Conservation (phyloP, 2,329 filamentous ascomycete species). For the Xylariomycetidae sp. region DNA sequence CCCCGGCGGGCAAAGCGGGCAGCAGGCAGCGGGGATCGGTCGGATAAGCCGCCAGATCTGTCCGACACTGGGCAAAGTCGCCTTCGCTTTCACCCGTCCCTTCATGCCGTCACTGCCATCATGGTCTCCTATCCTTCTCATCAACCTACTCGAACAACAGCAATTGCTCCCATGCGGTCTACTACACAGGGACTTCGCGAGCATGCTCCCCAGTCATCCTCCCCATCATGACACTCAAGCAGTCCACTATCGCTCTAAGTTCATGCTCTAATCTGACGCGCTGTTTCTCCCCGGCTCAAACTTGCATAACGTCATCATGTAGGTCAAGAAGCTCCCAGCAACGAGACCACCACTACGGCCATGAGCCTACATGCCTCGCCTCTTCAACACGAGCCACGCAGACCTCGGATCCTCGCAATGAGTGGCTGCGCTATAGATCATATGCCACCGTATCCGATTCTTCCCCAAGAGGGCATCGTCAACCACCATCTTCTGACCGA, state of each 20-base stretch:
- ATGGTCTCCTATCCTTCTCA: no score
- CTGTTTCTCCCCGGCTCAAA: conserved; percentile 13
- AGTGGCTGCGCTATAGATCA: no score
- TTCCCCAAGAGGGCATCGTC: no score
- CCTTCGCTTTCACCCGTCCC: no score
- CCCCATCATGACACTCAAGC: conserved; percentile 25
- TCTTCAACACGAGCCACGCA: not conserved
- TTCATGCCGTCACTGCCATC: no score
- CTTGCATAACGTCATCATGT: conserved; percentile 22
- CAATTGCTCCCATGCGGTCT: no score
- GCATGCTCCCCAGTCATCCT: conserved; percentile 9
- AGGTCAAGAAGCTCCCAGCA: conserved; percentile 5
- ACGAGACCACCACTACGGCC: conserved; percentile 7
- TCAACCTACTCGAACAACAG: no score
- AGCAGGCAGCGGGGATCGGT: no score
- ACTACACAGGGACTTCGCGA: conserved; percentile 11
- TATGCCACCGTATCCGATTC: conserved; percentile 23
- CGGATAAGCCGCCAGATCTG: no score
- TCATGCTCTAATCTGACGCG: conserved; percentile 14
- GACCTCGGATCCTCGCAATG: no score
- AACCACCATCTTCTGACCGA: conserved; percentile 15
- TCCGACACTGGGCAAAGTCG: no score
- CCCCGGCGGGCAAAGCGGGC: no score
- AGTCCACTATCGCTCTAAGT: conserved; percentile 22
- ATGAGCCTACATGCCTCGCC: not conserved